Evolutionary conservation across 441 rosid genomes (phyloP), one percentile per base, ranked within the genome.

Genomic region (Biscutella laevigata): DNA sequence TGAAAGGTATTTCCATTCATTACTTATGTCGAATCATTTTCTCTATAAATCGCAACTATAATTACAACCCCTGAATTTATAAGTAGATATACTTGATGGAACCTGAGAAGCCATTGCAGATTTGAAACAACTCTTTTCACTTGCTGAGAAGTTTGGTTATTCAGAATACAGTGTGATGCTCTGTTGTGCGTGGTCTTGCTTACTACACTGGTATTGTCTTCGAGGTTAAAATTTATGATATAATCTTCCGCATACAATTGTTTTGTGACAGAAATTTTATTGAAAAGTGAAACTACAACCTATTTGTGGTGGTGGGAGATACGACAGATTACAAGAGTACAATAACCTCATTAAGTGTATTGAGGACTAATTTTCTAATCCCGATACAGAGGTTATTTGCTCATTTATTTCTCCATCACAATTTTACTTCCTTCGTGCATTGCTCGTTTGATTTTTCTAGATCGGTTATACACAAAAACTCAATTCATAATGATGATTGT

Each of bases 101-200:
- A 69, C 72, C 6, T 95, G 96, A 50, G 95, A 90, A 72, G 96
- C 96, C 21, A 42, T 87, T 67, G 61, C 84, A 4, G 86, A 90
- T 64, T 76, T 90, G 61, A 90, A 80, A 69, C 77, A 68, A 52
- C 71, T 90, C 22, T 90, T 87, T 69, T 78, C 77, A 15, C 90
- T 90, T 38, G 95, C 85, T 63, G 96, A 90, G 69, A 83, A 74
- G 66, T 86, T 79, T 68, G 95, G 96, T 47, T 84, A 77, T 59
- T 78, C 88, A 6, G 88, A 86, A 83, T 90, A 67, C 90, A 83
- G 67, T 87, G 87, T 79, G 96, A 90, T 70, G 96, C 95, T 90
- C 98, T 19, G 71, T 87, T 62, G 98, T 90, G 19, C 95, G 98
- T 33, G 98, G 98, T 62, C 88, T 87, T 56, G 90, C 98, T 53